Base-by-base conservation (phyloP, 257 asterid species). In the Forsythia viridissima region DNA sequence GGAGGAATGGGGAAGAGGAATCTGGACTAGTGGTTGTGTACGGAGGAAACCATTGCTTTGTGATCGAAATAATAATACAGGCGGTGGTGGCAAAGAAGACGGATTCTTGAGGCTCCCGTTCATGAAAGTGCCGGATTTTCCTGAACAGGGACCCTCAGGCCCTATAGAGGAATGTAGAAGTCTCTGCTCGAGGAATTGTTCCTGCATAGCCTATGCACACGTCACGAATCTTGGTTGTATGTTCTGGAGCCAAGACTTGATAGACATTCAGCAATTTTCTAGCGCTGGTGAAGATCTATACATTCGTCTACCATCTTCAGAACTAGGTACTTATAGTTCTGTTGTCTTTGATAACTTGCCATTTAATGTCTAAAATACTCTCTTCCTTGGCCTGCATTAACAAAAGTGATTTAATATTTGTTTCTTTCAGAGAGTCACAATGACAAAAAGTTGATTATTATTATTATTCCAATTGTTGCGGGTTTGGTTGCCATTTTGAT, bases 171-270 rank as follows among this genome's bases (percentile, higher is more conserved):
- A 83, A 4, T 88, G 91, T 12, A 30, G 85, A 74, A 59, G 18
- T 2, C 73, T 46, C 18, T 92, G 95, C 83, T 73, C 57, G 24
- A 63, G 82, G 43, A 85, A 84, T 63, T 87, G 92, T 79, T 87
- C 92, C 38, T 90, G 92, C 86, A 57, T 86, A 10, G 92, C 94
- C 39, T 90, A 88, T 76, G 86, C 90, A 4, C 76, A 71, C 69
- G 79, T 77, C 74, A 12, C 48, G 6, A 79, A 52, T 6, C 83
- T 90, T 9, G 94, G 94, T 2, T 91, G 94, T 72, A 84, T 89
- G 92, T 63, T 85, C 4, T 91, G 96, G 96, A 77, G 76, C 0
- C 61, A 69, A 5, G 76, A 11, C 34, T 77, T 91, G 80, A 65
- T 89, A 3, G 96, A 91, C 41, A 30, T 81, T 46, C 96, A 88